Percentiles rank a stretch among this genome's conserved stretches.
Evolutionary conservation across 2,329 filamentous ascomycete species (phyloP).

Genomic region (Orbilia blumenaviensis): DNA sequence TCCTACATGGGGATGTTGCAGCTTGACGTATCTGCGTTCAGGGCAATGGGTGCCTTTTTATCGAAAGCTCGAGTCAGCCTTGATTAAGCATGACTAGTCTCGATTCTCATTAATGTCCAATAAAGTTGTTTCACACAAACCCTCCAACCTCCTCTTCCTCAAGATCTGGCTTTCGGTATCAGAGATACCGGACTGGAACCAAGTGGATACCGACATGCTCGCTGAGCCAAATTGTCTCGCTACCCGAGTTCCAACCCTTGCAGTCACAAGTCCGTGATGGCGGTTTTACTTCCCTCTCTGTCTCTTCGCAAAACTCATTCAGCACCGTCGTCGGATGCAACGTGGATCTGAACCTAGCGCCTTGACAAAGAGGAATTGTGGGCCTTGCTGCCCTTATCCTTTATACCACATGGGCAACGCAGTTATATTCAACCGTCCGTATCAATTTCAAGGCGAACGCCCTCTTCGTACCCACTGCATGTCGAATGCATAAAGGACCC

Average conservation of each 20-base stretch:
- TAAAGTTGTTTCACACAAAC: constrained; percentile 26
- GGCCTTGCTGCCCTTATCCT: constrained; percentile 23
- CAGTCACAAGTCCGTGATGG: constrained; percentile 27
- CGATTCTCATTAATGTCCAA: neutral
- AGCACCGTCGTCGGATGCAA: constrained; percentile 42
- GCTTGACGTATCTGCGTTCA: constrained; percentile 13
- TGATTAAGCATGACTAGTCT: neutral
- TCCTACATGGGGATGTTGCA: constrained; percentile 28
- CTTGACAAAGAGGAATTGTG: neutral
- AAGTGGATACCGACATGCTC: constrained; percentile 22
- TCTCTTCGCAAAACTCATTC: neutral
- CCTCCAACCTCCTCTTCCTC: neutral
- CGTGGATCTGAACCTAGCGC: constrained; percentile 30
- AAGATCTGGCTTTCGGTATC: constrained; percentile 29
- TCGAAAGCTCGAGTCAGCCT: constrained; percentile 20
- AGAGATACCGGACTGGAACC: constrained; percentile 20
- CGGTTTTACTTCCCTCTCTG: constrained; percentile 18
- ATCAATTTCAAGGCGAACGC: constrained; percentile 47
- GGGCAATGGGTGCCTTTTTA: constrained; percentile 15
- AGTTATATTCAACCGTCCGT: constrained; percentile 28
- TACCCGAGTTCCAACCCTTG: constrained; percentile 41
- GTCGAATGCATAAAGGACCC: constrained; percentile 24
- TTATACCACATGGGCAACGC: constrained; percentile 48
- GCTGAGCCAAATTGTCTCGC: constrained; percentile 35
- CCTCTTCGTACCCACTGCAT: constrained; percentile 4